Conservation (phyloP, 805 yeast species). For the Yarrowia porcina region DNA sequence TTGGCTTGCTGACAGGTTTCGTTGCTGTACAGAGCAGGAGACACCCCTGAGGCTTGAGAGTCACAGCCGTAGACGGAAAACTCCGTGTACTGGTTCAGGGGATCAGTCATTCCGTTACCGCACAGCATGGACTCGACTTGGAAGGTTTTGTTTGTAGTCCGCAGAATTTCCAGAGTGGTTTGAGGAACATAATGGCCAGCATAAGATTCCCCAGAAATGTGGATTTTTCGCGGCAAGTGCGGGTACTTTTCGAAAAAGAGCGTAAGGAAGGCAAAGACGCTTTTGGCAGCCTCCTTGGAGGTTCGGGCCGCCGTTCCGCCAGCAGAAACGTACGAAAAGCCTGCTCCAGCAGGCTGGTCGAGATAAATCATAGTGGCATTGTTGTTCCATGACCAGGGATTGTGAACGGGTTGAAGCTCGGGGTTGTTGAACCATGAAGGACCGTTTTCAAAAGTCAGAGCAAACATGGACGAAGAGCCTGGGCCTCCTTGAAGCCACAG, state of each 20-base stretch:
- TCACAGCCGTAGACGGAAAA: conserved; percentile 93
- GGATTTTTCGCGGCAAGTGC: conserved; percentile 48
- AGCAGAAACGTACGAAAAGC: conserved; percentile 57
- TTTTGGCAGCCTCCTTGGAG: conserved; percentile 74
- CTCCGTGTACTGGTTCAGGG: conserved; percentile 67
- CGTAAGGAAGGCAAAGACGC: conserved; percentile 69
- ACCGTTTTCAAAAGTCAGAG: conserved; percentile 75
- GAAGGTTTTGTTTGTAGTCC: conserved; percentile 50
- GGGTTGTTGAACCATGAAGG: conserved; percentile 66
- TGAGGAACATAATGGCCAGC: conserved; percentile 84
- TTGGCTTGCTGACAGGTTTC: conserved; percentile 71
- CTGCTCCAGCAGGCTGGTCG: conserved; percentile 81
- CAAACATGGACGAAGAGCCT: conserved; percentile 78
- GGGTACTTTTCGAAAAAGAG: conserved; percentile 65
- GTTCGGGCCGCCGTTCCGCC: conserved; percentile 38
- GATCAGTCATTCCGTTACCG: conserved; percentile 84
- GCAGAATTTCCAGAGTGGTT: conserved; percentile 69
- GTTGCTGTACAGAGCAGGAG: conserved; percentile 67
- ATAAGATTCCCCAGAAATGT: conserved; percentile 80
- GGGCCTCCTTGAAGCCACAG: conserved; percentile 88
- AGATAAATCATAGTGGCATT: conserved; percentile 77
- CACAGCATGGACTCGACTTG: conserved; percentile 74
- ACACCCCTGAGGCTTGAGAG: conserved; percentile 55
- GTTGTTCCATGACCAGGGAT: conserved; percentile 73
- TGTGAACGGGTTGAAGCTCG: conserved; percentile 53